Conservation (phyloP, 805 yeast species). For the Zygotorulaspora sp. region DNA sequence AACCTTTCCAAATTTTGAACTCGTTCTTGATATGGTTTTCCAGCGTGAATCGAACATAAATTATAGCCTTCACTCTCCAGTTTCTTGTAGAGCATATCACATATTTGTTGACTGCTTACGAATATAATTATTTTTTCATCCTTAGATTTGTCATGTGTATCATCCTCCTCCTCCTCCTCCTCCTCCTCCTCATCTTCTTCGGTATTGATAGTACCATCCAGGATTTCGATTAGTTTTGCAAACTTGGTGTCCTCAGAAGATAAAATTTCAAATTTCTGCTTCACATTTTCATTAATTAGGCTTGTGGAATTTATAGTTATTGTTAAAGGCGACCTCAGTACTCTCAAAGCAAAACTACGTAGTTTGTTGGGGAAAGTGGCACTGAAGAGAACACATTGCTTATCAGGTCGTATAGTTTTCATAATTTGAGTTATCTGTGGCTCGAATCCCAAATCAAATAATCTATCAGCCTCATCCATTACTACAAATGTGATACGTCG, state of each 20-base stretch:
- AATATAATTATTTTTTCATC: slow-evolving; percentile 65
- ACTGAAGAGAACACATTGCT: slow-evolving; percentile 85
- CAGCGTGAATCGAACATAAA: slow-evolving; percentile 81
- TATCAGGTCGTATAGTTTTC: slow-evolving; percentile 72
- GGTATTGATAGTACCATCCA: slow-evolving; percentile 40
- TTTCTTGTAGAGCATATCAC: slow-evolving; percentile 61
- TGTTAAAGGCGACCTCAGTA: slow-evolving; percentile 62
- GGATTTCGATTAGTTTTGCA: slow-evolving; percentile 45
- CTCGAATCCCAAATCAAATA: slow-evolving; percentile 96
- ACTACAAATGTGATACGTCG: slow-evolving; percentile 74
- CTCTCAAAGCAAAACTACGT: slow-evolving; percentile 66
- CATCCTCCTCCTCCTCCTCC: slow-evolving; percentile 27
- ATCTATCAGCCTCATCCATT: slow-evolving; percentile 91
- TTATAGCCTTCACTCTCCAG: slow-evolving; percentile 47
- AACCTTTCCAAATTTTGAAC: slow-evolving; percentile 70
- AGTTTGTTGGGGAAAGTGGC: slow-evolving; percentile 88
- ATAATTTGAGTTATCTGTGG: slow-evolving; percentile 87
- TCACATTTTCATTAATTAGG: slow-evolving; percentile 74
- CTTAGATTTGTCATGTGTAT: slow-evolving; percentile 29
- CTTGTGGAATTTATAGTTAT: slow-evolving; percentile 77
- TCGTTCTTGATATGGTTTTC: slow-evolving; percentile 81
- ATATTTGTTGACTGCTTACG: slow-evolving; percentile 82
- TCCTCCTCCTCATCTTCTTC: neutral
- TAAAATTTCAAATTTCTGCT: slow-evolving; percentile 64
- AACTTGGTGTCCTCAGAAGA: slow-evolving; percentile 53